These are phyloP conservation scores for Podospora didyma DNA, from an alignment of 495 filamentous ascomycete genomes.

Conservation along the genomic window DNA sequence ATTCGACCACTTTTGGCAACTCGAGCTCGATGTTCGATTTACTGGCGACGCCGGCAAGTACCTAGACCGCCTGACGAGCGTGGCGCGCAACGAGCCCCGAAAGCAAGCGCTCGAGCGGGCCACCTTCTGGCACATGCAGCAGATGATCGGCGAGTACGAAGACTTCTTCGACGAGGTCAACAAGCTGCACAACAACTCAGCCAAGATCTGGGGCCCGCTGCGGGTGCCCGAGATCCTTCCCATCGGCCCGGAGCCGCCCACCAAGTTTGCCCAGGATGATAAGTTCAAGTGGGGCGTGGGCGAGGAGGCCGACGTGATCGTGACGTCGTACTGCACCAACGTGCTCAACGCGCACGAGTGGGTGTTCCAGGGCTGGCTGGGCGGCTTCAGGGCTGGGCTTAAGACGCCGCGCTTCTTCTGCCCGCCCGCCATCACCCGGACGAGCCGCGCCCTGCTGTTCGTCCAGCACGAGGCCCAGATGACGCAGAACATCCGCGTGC, in stretches of 20 bases:
- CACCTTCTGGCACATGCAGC: conserved; percentile 37
- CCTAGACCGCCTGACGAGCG: conserved; percentile 41
- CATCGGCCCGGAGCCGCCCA: conserved; percentile 42
- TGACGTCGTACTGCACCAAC: conserved; percentile 49
- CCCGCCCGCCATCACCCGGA: conserved; percentile 31
- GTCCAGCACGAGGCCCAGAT: conserved; percentile 30
- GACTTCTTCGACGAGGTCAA: conserved; percentile 22
- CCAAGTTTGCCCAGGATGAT: conserved; percentile 36
- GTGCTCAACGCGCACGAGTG: conserved; percentile 40
- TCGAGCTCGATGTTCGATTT: conserved; percentile 59
- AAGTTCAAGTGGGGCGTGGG: conserved; percentile 57
- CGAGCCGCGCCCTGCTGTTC: conserved; percentile 21
- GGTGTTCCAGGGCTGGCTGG: conserved; percentile 43
- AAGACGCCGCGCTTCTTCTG: conserved; percentile 29
- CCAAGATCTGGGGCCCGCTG: conserved; percentile 59
- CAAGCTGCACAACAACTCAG: conserved; percentile 17
- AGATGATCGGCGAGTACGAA: conserved; percentile 23
- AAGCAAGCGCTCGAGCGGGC: conserved; percentile 35
- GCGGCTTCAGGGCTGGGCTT: conserved; percentile 33
- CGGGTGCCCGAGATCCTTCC: conserved; percentile 46
- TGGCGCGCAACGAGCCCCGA: conserved; percentile 52
- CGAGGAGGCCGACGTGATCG: conserved; percentile 54
- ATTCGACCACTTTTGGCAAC: conserved; percentile 60
- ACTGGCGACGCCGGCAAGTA: conserved; percentile 54
- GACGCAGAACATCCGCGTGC: conserved; percentile 21